A percentile compares a stretch with the other conserved stretches of the same genome.
phyloP scores from a whole-genome alignment of 805 yeast genomes.

The Clavispora asparagi region DNA sequence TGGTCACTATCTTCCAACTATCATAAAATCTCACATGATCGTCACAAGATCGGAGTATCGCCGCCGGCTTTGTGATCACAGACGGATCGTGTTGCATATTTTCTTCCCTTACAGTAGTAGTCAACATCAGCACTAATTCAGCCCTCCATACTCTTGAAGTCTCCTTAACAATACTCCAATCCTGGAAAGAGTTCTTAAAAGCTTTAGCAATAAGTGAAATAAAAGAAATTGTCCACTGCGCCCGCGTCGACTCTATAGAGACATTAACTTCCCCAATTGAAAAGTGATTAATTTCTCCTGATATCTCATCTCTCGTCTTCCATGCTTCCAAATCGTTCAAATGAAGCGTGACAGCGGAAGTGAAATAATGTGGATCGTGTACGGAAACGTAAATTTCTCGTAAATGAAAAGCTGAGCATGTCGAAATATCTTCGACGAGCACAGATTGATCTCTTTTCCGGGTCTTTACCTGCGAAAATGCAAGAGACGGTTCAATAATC shows the following conservation, averaged over 20 bases:
- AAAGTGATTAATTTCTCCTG: constrained; percentile 5
- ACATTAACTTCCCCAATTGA: constrained; percentile 9
- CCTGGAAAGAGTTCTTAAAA: constrained; percentile 13
- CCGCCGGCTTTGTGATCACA: constrained; percentile 85
- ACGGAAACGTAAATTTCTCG: constrained; percentile 21
- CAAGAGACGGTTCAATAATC: constrained; percentile 32
- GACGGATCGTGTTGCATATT: constrained; percentile 79
- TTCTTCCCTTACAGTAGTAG: constrained; percentile 32
- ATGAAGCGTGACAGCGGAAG: constrained; percentile 6
- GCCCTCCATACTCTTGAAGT: constrained; percentile 16
- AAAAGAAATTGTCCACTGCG: constrained; percentile 21
- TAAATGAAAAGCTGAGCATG: constrained; percentile 26
- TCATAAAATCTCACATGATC: constrained; percentile 76
- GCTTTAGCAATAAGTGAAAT: constrained; percentile 6
- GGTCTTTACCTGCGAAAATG: constrained; percentile 18
- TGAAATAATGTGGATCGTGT: constrained; percentile 17
- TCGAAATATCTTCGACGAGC: constrained; percentile 11
- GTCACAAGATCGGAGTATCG: constrained; percentile 63
- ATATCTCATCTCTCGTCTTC: constrained; percentile 18
- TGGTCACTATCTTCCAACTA: constrained; percentile 81
- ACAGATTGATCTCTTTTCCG: constrained; percentile 4
- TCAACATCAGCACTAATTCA: constrained; percentile 38
- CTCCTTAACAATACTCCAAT: constrained; percentile 12
- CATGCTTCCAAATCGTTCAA: constrained; percentile 34
- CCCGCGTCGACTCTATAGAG: constrained; percentile 15